phyloP scores from a whole-genome alignment of 371 early-diverging fungal genomes.

The Umbelopsis sp. region DNA sequence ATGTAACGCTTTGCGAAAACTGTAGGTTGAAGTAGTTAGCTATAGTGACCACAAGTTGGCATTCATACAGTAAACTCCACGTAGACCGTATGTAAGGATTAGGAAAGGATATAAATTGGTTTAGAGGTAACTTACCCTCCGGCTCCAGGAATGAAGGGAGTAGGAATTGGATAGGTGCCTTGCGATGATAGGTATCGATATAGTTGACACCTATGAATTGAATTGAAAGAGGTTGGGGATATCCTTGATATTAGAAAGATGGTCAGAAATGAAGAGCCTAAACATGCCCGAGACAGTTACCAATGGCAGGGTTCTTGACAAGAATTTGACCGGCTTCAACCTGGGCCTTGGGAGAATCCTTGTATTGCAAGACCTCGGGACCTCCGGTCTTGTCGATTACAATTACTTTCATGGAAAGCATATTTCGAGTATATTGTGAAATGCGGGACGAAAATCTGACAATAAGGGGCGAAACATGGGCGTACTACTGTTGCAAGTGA shows the following conservation, averaged over 20 bases:
- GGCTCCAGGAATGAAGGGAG: slow-evolving; percentile 78
- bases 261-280: neutral
- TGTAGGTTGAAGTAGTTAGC: slow-evolving; percentile 7
- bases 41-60: neutral
- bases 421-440: slow-evolving; percentile 23
- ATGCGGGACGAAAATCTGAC: neutral
- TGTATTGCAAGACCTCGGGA: slow-evolving; percentile 68
- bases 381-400: slow-evolving; percentile 73
- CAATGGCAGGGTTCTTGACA: slow-evolving; percentile 79
- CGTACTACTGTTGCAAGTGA: too few species aligned
- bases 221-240: neutral
- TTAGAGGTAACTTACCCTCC: slow-evolving; percentile 59
- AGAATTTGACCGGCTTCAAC: slow-evolving; percentile 62
- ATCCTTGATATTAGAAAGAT: neutral
- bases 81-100: too few species aligned
- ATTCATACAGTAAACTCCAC: neutral
- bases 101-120: neutral
- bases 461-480: slow-evolving; percentile 9
- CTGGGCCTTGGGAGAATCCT: slow-evolving; percentile 52
- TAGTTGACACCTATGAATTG: slow-evolving; percentile 74
- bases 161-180: slow-evolving; percentile 76
- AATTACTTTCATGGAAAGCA: slow-evolving; percentile 75
- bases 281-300: slow-evolving; percentile 21
- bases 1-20: slow-evolving; percentile 61
- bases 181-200: slow-evolving; percentile 93